Conservation (phyloP, 139 green algal genomes). For the Trebouxia sp. region DNA sequence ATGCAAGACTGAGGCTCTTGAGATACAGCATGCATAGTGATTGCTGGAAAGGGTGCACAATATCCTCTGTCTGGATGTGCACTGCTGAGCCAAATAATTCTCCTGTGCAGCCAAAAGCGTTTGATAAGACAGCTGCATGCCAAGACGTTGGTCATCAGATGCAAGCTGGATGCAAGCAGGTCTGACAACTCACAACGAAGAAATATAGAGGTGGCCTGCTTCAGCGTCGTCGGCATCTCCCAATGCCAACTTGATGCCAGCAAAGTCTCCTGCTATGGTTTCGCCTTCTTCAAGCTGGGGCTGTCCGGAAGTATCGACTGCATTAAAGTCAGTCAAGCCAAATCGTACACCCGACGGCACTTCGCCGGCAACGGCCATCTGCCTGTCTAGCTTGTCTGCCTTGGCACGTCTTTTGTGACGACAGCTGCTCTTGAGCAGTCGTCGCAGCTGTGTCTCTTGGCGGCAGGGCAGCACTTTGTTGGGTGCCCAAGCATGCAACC, state of each 20-base stretch:
- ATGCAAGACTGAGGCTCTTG: background rate
- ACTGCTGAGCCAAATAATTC: background rate
- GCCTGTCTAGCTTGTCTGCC: too few relatives aligned
- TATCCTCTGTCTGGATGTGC: background rate
- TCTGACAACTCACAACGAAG: background rate
- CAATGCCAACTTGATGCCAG: background rate
- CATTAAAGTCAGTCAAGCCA: background rate
- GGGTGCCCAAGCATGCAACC: too few relatives aligned
- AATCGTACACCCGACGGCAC: background rate
- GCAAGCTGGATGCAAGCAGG: too few relatives aligned
- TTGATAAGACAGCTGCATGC: background rate
- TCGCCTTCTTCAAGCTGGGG: background rate
- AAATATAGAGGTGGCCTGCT: background rate
- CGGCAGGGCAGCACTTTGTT: too few relatives aligned
- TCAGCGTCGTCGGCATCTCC: background rate
- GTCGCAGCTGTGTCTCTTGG: too few relatives aligned
- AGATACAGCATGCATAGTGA: conserved; percentile 15
- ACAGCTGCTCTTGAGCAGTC: too few relatives aligned
- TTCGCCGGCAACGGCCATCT: background rate
- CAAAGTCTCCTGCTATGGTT: background rate
- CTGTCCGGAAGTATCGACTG: background rate
- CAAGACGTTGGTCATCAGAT: background rate
- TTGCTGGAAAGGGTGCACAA: background rate
- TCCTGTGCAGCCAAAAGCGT: background rate
- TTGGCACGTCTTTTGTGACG: too few relatives aligned